Base-by-base conservation (phyloP, 768 basidiomycete genomes). In the Macrocybe gigantea region DNA sequence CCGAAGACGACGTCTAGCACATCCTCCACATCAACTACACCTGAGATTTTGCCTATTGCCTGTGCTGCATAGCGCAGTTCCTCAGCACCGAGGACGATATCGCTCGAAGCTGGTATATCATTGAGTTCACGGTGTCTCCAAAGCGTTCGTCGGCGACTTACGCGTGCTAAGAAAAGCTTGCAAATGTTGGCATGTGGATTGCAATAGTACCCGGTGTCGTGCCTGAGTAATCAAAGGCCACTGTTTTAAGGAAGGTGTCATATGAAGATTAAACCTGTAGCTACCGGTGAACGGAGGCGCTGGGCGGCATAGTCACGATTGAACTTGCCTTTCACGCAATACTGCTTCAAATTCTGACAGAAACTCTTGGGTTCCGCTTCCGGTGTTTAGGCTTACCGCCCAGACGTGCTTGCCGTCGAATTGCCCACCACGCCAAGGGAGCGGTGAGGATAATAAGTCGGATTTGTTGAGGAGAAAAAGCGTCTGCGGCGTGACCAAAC, bases 31-130 rank as follows among this genome's bases (percentile, higher is more conserved):
- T 83, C 84, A 47, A 95, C 83, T 6, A 75, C 60, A 4, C 93
- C 92, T 1, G 85, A 82, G n/a, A 94, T 81, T 49, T 81, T 80
- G 1, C 89, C 92, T n/a, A 95, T 77, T 4, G 89, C 83, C 49
- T 79, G 77, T 0, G 85, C 83, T 1, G 91, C 93, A 59, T 93
- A 91, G 22, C 93, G 80, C 22, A 95, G 72, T 59, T 93, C 90
- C 62, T 95, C 93, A 0, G 91, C 91, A 5, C 80, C 90, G 8
- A 88, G 60, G 5, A 93, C 90, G 4, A 93, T 67, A 51, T 93
- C 88, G n/a, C 77, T 72, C 1, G 77, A 56, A 7, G 77, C 83
- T 84, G 9, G 9, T 44, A 22, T 49, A 33, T 6, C 13, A 9
- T 46, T 42, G 34, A n/a, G 43, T 37, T 11, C n/a, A 40, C n/a